Evolutionary conservation across 371 early-diverging fungal species (phyloP).

Genomic region (Chytridiales sp.): DNA sequence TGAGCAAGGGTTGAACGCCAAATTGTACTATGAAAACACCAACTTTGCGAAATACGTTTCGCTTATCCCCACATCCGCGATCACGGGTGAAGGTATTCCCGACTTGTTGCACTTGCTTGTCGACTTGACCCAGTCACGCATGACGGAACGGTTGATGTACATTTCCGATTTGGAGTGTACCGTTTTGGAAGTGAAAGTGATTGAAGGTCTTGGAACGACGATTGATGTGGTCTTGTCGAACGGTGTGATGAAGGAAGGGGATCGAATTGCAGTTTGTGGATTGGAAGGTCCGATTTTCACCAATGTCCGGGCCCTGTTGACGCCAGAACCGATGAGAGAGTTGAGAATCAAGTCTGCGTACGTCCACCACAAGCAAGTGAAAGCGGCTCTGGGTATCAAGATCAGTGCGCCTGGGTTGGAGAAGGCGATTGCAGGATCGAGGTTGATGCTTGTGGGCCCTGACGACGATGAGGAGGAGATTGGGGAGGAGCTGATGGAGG

Average conservation of each 20-base stretch:
- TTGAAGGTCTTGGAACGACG: slow-evolving; percentile 99
- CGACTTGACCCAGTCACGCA: slow-evolving; percentile 90
- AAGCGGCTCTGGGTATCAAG: slow-evolving; percentile 98
- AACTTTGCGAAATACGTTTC: slow-evolving; percentile 96
- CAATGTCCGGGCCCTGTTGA: slow-evolving; percentile 90
- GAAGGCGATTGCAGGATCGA: slow-evolving; percentile 98
- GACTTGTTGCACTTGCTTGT: slow-evolving; percentile 95
- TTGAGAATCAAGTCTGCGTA: slow-evolving; percentile 97
- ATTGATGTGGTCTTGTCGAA: slow-evolving; percentile 99
- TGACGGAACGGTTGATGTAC: slow-evolving; percentile 96
- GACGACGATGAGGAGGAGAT: slow-evolving; percentile 97
- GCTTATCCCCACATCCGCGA: slow-evolving; percentile 98
- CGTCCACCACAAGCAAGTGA: slow-evolving; percentile 94
- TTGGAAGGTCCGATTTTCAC: slow-evolving; percentile 97
- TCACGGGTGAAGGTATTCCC: slow-evolving; percentile 99
- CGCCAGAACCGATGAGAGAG: slow-evolving; percentile 99
- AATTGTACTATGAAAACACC: slow-evolving; percentile 94
- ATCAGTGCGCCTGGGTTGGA: slow-evolving; percentile 96
- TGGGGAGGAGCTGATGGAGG: slow-evolving; percentile 92
- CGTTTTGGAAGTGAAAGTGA: slow-evolving; percentile 99
- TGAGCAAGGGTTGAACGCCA: slow-evolving; percentile 97
- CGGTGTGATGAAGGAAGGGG: slow-evolving; percentile 97
- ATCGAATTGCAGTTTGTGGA: slow-evolving; percentile 96
- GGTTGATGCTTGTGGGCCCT: slow-evolving; percentile 88
- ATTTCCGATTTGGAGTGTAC: slow-evolving; percentile 97